Conservation (phyloP, 2,329 filamentous ascomycete genomes). For the Stagonosporopsis rhizophila region DNA sequence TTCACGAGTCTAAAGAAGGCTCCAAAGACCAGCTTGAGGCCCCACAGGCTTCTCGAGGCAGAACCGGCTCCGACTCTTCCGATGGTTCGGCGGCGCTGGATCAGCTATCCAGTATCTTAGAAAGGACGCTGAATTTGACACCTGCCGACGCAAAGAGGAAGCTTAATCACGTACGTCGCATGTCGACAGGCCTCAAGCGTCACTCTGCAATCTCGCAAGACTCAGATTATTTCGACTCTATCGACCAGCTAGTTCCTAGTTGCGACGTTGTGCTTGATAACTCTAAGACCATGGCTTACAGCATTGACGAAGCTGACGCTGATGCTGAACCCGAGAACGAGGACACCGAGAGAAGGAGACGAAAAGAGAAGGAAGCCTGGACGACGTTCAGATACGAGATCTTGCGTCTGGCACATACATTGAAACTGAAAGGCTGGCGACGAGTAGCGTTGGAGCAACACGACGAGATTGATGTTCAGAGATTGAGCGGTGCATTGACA, state of each 20-base stretch:
- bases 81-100: constrained; percentile 75
- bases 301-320: constrained; percentile 58
- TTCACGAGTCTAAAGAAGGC: neutral
- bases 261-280: constrained; percentile 90
- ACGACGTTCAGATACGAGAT: constrained; percentile 90
- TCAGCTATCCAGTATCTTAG: constrained; percentile 79
- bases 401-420: constrained; percentile 84
- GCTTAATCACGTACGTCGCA: constrained; percentile 33
- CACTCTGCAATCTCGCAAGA: constrained; percentile 72
- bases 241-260: constrained; percentile 79
- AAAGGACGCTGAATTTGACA: constrained; percentile 65
- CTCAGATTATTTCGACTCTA: constrained; percentile 80
- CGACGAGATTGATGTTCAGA: constrained; percentile 72
- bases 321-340: constrained; percentile 57
- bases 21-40: constrained; percentile 7
- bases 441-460: constrained; percentile 76
- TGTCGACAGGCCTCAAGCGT: constrained; percentile 49
- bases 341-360: constrained; percentile 54
- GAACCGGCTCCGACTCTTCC: constrained; percentile 66
- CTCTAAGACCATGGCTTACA: constrained; percentile 83
- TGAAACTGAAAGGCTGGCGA: constrained; percentile 91
- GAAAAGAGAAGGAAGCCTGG: constrained; percentile 80
- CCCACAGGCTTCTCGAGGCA: constrained; percentile 44
- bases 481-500: constrained; percentile 88
- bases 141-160: constrained; percentile 44